Evolutionary conservation across 192 early-diverging fungal species (phyloP), one percentile per base, ranked within the genome.

Genomic region (Umbelopsis isabellina): DNA sequence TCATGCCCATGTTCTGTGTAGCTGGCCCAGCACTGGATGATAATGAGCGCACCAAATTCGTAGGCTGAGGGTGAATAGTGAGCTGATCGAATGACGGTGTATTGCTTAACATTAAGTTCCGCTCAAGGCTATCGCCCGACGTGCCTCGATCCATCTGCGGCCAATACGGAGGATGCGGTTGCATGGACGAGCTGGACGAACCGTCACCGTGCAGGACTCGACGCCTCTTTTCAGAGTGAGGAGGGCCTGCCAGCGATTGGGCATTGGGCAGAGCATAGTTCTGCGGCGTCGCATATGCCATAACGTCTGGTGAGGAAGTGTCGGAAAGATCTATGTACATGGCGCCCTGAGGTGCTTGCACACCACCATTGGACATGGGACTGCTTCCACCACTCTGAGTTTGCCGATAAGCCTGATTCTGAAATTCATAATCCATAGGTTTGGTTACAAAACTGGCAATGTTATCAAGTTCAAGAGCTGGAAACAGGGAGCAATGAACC

Each of bases 311-410:
- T n/a, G 55, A 35, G 18, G 55, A 61, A 35, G 55, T 35, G 25
- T 13, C 30, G 13, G 55, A 61, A 18, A 61, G 55, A 61, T 61
- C 55, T 61, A 61, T 61, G 55, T 35, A 61, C 55, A 61, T 61
- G 27, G 55, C 21, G 55, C 33, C 55, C 55, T 61, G 55, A 61
- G 55, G 21, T 61, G 27, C 27, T 61, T 61, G 55, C 13, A 25
- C 27, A n/a, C 27, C 27, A n/a, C 27, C 18, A 27, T 25, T 35
- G 27, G 55, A 61, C 33, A 61, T n/a, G 33, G 55, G 55, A 61
- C 55, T 61, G 55, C 55, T 61, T 61, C 55, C 55, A 18, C 33
- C 55, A 33, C 55, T 61, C 55, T 61, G 55, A 7, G 55, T 61
- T 30, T 61, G 55, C 33, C 55, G 55, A 30, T 35, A 61, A 30